These are phyloP conservation scores for Calocybe cyanea DNA, from an alignment of 768 basidiomycete genomes.

Conservation along the genomic window DNA sequence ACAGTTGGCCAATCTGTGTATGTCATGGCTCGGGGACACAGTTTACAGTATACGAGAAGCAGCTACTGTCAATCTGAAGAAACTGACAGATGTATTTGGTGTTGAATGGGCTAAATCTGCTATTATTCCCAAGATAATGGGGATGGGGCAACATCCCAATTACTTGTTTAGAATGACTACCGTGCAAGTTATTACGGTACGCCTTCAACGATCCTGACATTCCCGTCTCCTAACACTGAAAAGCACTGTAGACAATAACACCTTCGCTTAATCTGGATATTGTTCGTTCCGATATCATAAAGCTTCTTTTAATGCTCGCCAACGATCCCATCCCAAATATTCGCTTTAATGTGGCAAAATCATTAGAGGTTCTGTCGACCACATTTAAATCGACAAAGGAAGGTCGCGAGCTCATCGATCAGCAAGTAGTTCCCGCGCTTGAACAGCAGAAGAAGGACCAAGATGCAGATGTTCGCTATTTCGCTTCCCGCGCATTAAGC, in stretches of 20 bases:
- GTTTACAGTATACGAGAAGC: constrained; percentile 98
- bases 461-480: constrained; percentile 97
- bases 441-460: constrained; percentile 83
- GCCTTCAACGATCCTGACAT: constrained; percentile 22
- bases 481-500: constrained; percentile 79
- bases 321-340: constrained; percentile 97
- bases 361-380: constrained; percentile 81
- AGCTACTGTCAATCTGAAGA: constrained; percentile 96
- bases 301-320: constrained; percentile 77
- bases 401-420: constrained; percentile 70
- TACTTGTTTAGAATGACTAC: constrained; percentile 99
- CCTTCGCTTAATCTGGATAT: constrained; percentile 85
- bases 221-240: constrained; percentile 6
- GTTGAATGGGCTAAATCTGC: constrained; percentile 94
- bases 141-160: constrained; percentile 95
- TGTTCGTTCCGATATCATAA: constrained; percentile 79
- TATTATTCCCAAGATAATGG: constrained; percentile 95
- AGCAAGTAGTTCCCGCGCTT: constrained; percentile 76
- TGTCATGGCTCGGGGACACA: constrained; percentile 98
- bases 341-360: constrained; percentile 97
- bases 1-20: constrained; percentile 92
- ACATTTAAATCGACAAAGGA: constrained; percentile 61
- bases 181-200: constrained; percentile 94
- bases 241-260: constrained; percentile 73
- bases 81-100: constrained; percentile 96